These are phyloP conservation scores for Claviceps arundinis DNA, from an alignment of 2,329 filamentous ascomycete genomes.

Conservation along the genomic window DNA sequence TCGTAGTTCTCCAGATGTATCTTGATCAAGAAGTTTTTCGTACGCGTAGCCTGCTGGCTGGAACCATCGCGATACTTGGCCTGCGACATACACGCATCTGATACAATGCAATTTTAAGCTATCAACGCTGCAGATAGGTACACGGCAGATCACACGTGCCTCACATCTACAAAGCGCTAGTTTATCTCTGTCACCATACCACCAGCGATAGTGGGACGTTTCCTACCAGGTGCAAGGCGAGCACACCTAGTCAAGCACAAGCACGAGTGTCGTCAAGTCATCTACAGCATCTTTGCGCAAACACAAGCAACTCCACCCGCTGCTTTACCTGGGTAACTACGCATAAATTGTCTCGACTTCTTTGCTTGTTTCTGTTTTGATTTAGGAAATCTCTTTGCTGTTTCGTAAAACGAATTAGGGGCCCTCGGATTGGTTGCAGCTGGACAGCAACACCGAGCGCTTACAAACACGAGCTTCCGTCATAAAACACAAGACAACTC, in stretches of 20 bases:
- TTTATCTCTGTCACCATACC: neutral
- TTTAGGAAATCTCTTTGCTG: no score
- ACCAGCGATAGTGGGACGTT: neutral
- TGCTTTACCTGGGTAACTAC: neutral
- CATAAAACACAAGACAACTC: no score
- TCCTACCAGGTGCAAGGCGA: neutral
- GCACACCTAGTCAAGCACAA: neutral
- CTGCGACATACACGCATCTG: neutral
- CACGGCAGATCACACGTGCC: neutral
- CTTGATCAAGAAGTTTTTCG: no score
- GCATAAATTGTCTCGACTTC: no score
- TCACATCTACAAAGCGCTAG: neutral
- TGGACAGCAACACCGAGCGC: no score
- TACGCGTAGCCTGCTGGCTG: no score
- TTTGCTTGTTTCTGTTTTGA: no score
- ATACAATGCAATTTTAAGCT: neutral
- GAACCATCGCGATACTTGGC: no score
- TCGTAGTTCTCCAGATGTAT: no score
- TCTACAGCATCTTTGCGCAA: neutral
- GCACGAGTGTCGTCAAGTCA: constrained; percentile 2
- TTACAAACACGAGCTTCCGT: no score
- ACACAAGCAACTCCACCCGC: neutral
- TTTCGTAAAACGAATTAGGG: no score
- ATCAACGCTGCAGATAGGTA: neutral
- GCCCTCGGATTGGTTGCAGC: no score